phyloP scores from a whole-genome alignment of 2,329 filamentous ascomycete genomes.

The Phaeoacremonium minimum region DNA sequence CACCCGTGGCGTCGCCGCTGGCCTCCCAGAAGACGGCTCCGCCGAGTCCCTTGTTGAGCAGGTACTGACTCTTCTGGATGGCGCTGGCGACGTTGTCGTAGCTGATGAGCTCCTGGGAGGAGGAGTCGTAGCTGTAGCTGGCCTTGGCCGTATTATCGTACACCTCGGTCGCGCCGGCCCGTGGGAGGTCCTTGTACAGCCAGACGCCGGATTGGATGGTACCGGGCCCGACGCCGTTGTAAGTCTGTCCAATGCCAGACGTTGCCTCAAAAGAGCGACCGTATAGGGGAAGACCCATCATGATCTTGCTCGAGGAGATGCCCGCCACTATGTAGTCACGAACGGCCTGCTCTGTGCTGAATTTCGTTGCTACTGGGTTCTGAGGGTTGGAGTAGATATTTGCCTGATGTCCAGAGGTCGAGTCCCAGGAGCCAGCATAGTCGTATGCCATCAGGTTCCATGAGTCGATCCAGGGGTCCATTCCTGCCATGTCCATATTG shows the following conservation, averaged over 20 bases:
- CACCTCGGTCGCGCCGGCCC: constrained; percentile 48
- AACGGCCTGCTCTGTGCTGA: constrained; percentile 64
- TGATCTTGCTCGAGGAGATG: constrained; percentile 60
- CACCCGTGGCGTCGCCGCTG: constrained; percentile 55
- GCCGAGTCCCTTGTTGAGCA: constrained; percentile 57
- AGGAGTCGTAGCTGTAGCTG: constrained; percentile 66
- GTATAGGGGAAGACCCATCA: constrained; percentile 75
- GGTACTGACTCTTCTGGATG: constrained; percentile 58
- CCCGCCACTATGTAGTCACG: constrained; percentile 56
- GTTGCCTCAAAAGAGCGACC: constrained; percentile 72
- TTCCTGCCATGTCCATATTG: constrained; percentile 36
- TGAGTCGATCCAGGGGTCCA: constrained; percentile 45
- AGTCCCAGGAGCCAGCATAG: constrained; percentile 63
- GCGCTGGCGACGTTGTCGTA: constrained; percentile 63
- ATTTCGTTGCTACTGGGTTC: constrained; percentile 58
- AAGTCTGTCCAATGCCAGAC: constrained; percentile 60
- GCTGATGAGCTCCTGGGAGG: constrained; percentile 58
- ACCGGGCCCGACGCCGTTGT: constrained; percentile 58
- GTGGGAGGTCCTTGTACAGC: constrained; percentile 70
- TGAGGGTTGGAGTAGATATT: constrained; percentile 57
- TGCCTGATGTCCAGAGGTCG: constrained; percentile 57
- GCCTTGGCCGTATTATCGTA: constrained; percentile 56
- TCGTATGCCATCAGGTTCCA: constrained; percentile 67
- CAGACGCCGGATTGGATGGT: constrained; percentile 58
- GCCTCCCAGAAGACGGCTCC: constrained; percentile 86